Evolutionary conservation across 805 yeast genomes (phyloP), one percentile per base, ranked within the genome.

Genomic region (Candida qinlingensis): DNA sequence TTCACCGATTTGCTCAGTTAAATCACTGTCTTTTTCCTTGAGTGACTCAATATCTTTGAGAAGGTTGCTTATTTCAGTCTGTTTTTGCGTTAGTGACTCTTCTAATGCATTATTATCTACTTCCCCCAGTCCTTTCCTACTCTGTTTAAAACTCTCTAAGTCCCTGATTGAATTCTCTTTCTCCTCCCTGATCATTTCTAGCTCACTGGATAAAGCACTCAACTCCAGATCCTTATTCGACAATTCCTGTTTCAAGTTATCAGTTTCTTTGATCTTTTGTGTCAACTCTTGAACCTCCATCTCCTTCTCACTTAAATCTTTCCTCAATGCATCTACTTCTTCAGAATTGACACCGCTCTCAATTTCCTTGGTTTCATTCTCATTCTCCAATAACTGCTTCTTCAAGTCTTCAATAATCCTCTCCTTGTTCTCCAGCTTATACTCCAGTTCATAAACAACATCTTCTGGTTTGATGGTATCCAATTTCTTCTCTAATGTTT

Each of bases 391-490:
- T 6, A 43, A 28, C 13, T 52, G 44, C 11, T 44, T 36, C 37
- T 42, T 54, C 37, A 59, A 49, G 7, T 57, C 60, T 7, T 44
- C 29, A 4, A 59, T 56, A 3, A 54, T 50, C 9, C n/a, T 42
- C 30, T 57, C 60, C 37, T 59, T 57, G 38, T 51, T 52, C 29
- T 53, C 55, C 40, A 59, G 34, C 35, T 45, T 49, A 42, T 48
- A 48, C 37, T 59, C 55, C 12, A 54, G 35, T 39, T 55, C 62
- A 28, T 54, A 52, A 6, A 56, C 10, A 27, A 48, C 53, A 19
- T 57, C 59, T 9, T 52, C 48, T 8, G 54, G 45, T n/a, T 36
- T 49, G 4, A 41, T 13, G 9, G 30, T 28, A 8, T 31, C 45
- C 12, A 55, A 30, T 13, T 49, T 49, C 36, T 52, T 41, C 35